Evolutionary conservation across 2,329 filamentous ascomycete genomes (phyloP).

Genomic region (Calonectria multiphialidica): DNA sequence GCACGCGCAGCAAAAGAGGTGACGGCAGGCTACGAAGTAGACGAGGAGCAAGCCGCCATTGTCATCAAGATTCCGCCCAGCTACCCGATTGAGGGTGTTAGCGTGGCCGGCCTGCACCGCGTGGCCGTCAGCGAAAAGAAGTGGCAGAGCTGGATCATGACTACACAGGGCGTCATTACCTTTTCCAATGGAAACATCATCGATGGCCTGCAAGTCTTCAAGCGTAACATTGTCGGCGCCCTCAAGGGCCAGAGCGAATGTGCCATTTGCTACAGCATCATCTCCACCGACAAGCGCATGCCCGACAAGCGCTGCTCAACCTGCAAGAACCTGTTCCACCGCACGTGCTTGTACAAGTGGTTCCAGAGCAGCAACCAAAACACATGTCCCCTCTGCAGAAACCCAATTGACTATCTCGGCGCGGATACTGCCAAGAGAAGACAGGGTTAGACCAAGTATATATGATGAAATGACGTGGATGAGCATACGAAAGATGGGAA

Average conservation of each 20-base stretch:
- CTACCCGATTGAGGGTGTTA: slow-evolving; percentile 85
- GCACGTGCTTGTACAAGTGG: slow-evolving; percentile 93
- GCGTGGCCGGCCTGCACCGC: slow-evolving; percentile 81
- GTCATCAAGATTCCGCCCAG: slow-evolving; percentile 82
- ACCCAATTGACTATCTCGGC: slow-evolving; percentile 77
- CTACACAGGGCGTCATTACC: slow-evolving; percentile 91
- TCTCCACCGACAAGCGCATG: slow-evolving; percentile 87
- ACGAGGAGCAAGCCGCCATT: slow-evolving; percentile 87
- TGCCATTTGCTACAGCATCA: slow-evolving; percentile 96
- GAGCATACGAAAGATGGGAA: neutral
- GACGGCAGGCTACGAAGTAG: slow-evolving; percentile 86
- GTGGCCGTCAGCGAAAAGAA: slow-evolving; percentile 92
- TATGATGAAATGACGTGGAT: slow-evolving; percentile 5
- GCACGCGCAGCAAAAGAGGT: slow-evolving; percentile 80
- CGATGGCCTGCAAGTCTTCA: slow-evolving; percentile 88
- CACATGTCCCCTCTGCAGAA: slow-evolving; percentile 92
- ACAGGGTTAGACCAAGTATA: slow-evolving; percentile 33
- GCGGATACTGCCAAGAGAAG: slow-evolving; percentile 55
- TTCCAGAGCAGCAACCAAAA: slow-evolving; percentile 94
- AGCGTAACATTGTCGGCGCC: slow-evolving; percentile 86
- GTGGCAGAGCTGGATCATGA: slow-evolving; percentile 92
- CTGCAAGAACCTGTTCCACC: slow-evolving; percentile 95
- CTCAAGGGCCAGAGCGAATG: slow-evolving; percentile 96
- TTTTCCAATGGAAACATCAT: slow-evolving; percentile 91
- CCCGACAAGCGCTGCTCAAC: slow-evolving; percentile 93